Evolutionary conservation across 2,329 filamentous ascomycete genomes (phyloP), one percentile per base, ranked within the genome.

Genomic region (Neocatenulostroma microsporum): DNA sequence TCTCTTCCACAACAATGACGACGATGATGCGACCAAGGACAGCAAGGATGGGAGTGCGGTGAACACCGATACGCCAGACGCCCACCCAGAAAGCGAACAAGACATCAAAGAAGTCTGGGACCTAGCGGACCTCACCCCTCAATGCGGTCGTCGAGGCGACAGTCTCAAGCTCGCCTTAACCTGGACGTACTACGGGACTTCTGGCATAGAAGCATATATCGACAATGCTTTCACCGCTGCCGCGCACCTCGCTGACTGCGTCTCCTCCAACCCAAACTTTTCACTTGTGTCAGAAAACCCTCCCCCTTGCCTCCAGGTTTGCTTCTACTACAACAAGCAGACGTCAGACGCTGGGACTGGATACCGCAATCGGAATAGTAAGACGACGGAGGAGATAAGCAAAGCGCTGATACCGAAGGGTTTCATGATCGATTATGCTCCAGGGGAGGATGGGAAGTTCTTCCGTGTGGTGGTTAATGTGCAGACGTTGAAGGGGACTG

Each of bases 221-320:
- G 80, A 89, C 50, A 62, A 72, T 21, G 88, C 83, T 0, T 94
- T 89, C 54, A 72, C 69, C 8, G 72, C 77, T 42, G 87, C 87
- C 0, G 67, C 70, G 3, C 72, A 84, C 49, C 68, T 96, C n/a
- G 76, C 81, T 1, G 56, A 55, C 0, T 60, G 79, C 1, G 56
- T 95, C 2, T 61, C 67, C 4, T 30, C 63, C 11, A 69, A 70
- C 27, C 56, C 63, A 0, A 67, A 84, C 48, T 82, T 96, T 49
- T 64, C 74, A 13, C 68, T 94, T 12, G 75, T 94, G 3, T 84
- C 78, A 9, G 70, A 76, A 38, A 80, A 83, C 50, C 84, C 86
- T 18, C 80, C 88, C 30, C 84, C 85, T 1, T 96, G 89, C 62
- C 66, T 94, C 57, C 91, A 96, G 64, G 83, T 96, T 15, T 95